Evolutionary conservation across 1,284 basidiomycete genomes (phyloP).

Genomic region (Leccinum insigne): DNA sequence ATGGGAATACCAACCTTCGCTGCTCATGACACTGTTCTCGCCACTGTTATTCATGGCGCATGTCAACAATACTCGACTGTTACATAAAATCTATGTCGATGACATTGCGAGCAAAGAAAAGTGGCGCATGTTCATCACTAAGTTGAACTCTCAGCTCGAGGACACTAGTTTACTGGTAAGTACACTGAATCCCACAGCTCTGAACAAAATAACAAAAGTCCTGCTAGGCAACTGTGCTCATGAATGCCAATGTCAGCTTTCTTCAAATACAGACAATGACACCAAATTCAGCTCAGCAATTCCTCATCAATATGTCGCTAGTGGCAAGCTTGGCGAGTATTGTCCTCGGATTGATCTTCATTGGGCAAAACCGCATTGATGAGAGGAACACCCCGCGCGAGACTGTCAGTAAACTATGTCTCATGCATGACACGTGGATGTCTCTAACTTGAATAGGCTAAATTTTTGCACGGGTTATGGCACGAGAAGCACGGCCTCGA

Average conservation of each 20-base stretch:
- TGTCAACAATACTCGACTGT: neutral
- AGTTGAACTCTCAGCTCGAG: neutral
- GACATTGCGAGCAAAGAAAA: neutral
- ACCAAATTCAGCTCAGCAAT: neutral
- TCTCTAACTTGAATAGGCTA: conserved; percentile 21
- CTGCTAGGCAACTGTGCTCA: neutral
- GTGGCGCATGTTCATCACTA: neutral
- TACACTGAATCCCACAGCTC: neutral
- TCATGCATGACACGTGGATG: neutral
- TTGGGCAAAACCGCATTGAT: neutral
- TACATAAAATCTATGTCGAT: neutral
- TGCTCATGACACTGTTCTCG: conserved; percentile 34
- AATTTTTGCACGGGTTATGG: conserved; percentile 25
- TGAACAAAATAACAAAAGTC: neutral
- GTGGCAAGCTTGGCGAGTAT: neutral
- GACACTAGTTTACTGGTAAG: neutral
- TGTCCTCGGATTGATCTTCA: neutral
- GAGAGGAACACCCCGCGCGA: neutral
- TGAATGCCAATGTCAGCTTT: neutral
- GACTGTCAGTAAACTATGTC: conserved; percentile 9
- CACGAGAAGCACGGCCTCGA: conserved; percentile 36
- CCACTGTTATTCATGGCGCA: conserved; percentile 42
- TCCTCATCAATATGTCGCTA: neutral
- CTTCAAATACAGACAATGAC: neutral
- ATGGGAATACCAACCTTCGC: conserved; percentile 32